Evolutionary conservation across 495 filamentous ascomycete species (phyloP).

Genomic region (Cairneyella variabilis): DNA sequence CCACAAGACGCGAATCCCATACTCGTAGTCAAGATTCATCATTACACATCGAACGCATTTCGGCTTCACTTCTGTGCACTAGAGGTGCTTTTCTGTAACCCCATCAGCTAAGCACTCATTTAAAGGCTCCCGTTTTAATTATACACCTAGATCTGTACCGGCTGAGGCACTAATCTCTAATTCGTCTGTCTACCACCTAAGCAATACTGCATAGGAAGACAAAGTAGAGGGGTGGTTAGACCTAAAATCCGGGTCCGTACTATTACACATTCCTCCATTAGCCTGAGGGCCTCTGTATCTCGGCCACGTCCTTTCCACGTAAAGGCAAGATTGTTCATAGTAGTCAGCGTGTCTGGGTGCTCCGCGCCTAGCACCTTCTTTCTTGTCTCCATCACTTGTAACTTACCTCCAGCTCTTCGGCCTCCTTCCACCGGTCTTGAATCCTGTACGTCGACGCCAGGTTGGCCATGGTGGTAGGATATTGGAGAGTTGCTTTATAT

Average conservation of each 20-base stretch:
- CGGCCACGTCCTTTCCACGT: slow-evolving; percentile 1
- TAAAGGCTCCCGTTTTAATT: no score
- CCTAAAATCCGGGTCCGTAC: slow-evolving; percentile 9
- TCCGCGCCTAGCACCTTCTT: neutral
- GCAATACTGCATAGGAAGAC: slow-evolving; percentile 3
- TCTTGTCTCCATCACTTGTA: slow-evolving; percentile 25
- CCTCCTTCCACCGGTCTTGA: slow-evolving; percentile 36
- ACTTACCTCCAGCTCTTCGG: slow-evolving; percentile 27
- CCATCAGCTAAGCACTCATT: no score
- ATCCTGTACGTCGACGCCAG: slow-evolving; percentile 30
- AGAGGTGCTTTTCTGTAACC: no score
- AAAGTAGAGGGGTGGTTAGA: slow-evolving; percentile 7
- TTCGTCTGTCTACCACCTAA: slow-evolving; percentile 6
- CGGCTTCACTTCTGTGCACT: neutral
- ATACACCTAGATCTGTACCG: slow-evolving; percentile 2
- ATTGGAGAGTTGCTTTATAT: no score
- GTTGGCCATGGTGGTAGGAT: slow-evolving; percentile 27
- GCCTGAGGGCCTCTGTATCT: slow-evolving; percentile 7
- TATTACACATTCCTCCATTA: slow-evolving; percentile 13
- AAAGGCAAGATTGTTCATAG: slow-evolving; percentile 1
- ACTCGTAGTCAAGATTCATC: neutral
- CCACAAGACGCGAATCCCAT: neutral
- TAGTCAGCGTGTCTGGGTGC: neutral
- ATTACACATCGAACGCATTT: neutral
- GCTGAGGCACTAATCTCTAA: slow-evolving; percentile 9